Conservation (phyloP, 345 rosid species). For the Eucalyptus viminalis region DNA sequence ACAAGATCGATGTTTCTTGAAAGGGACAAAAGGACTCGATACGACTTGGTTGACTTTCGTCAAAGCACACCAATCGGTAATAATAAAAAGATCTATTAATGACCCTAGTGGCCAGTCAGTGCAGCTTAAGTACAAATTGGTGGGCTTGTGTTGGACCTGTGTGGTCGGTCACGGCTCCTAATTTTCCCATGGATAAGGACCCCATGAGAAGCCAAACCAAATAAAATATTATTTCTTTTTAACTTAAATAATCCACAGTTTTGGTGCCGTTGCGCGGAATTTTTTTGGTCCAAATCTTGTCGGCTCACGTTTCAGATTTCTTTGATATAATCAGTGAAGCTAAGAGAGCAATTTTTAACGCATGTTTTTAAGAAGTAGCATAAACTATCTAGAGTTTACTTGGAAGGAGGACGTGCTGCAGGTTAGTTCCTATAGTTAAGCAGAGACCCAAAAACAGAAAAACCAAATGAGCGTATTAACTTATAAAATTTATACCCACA, state of each 20-base stretch:
- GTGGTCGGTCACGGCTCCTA: background rate
- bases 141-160: background rate
- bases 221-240: background rate
- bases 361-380: background rate
- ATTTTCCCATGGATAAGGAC: background rate
- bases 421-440: background rate
- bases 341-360: background rate
- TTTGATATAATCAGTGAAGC: background rate
- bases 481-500: background rate
- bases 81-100: background rate
- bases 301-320: background rate
- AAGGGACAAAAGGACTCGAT: background rate
- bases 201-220: background rate
- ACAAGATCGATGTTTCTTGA: background rate
- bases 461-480: background rate
- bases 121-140: background rate
- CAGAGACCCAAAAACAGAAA: background rate
- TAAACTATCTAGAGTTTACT: background rate
- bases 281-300: background rate
- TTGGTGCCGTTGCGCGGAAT: background rate
- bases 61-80: background rate
- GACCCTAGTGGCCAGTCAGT: background rate
- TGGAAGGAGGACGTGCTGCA: background rate
- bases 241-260: background rate
- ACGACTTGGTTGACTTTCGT: background rate